Base-by-base conservation (phyloP, 108 stramenopile genomes). In the Epithemia pelagica region DNA sequence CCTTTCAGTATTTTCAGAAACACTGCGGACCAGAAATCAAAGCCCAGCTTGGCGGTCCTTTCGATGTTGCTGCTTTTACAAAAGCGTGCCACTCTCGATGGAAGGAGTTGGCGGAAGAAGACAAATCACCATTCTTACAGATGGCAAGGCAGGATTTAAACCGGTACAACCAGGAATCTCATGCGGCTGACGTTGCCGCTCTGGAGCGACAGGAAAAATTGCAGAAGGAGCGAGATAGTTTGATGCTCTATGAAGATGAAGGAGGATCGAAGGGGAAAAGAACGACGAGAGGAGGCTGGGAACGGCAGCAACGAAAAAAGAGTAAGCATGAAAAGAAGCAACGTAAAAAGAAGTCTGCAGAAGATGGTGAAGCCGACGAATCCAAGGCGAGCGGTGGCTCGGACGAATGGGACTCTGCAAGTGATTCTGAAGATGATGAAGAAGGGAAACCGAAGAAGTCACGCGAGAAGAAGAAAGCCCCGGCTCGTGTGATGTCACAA, bases 1-100 rank as follows among this genome's bases (percentile, higher is more conserved):
- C 92, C 62, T 93, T 79, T 61, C 73, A 76, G 29, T 90, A 76
- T 60, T 93, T 85, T 69, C 89, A 90, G 72, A 68, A 72, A 21
- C 74, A 80, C 63, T 71, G 80, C 27, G 55, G 76, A 25, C 69
- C 76, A 23, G 68, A 79, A 66, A 81, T 90, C 66, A 82, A 80
- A 29, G 66, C 64, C 28, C 76, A 83, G 59, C 74, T 84, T 46
- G 77, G 65, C 32, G 65, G 65, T 27, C 62, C 74, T 28, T 74
- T 82, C 62, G 80, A 90, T 59, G 83, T 93, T 51, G 83, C 82
- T 27, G 63, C 74, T 20, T 81, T 89, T 32, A 68, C 74, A 22
- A 75, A 79, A 22, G 76, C 77, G 27, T 71, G 90, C 21, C 79
- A 83, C 3, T 78, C 78, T 10, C 66, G 74, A 75, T 93, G 89